Evolutionary conservation across 2,329 filamentous ascomycete genomes (phyloP).

Genomic region (Sporothrix brasiliensis): DNA sequence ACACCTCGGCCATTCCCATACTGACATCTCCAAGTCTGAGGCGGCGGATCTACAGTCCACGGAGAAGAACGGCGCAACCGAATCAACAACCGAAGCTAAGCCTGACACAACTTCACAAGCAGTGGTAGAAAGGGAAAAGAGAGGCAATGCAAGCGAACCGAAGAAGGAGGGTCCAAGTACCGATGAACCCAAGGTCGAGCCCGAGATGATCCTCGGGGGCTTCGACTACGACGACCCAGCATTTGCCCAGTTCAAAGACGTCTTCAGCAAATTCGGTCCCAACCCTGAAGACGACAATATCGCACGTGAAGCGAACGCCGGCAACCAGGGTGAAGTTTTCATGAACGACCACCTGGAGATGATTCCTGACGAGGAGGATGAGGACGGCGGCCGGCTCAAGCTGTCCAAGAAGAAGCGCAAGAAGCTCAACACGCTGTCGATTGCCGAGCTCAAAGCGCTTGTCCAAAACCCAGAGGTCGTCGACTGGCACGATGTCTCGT

Average conservation of each 20-base stretch:
- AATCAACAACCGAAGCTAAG: conserved; percentile 4
- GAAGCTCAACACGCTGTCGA: conserved; percentile 82
- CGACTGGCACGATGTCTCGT: conserved; percentile 95
- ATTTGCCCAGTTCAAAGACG: conserved; percentile 79
- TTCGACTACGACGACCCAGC: conserved; percentile 69
- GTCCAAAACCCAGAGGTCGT: conserved; percentile 91
- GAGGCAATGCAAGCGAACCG: background rate
- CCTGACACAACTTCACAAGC: conserved; percentile 3
- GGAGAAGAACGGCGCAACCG: conserved; percentile 6
- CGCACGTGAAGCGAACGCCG: conserved; percentile 65
- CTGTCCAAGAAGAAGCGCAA: conserved; percentile 96
- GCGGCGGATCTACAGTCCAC: conserved; percentile 15
- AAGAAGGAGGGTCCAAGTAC: conserved; percentile 36
- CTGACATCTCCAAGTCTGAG: background rate
- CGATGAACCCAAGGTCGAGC: conserved; percentile 39
- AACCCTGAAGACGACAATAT: conserved; percentile 64
- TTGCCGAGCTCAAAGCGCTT: conserved; percentile 91
- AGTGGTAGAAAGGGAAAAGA: conserved; percentile 13
- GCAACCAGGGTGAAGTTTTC: conserved; percentile 82
- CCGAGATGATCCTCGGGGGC: conserved; percentile 49
- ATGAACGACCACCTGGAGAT: conserved; percentile 85
- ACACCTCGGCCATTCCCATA: background rate
- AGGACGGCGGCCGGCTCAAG: conserved; percentile 52
- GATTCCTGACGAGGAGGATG: conserved; percentile 77
- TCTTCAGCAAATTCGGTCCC: conserved; percentile 79